These are phyloP conservation scores for Heteromeles arbutifolia DNA, from an alignment of 306 rosid species.

Conservation along the genomic window DNA sequence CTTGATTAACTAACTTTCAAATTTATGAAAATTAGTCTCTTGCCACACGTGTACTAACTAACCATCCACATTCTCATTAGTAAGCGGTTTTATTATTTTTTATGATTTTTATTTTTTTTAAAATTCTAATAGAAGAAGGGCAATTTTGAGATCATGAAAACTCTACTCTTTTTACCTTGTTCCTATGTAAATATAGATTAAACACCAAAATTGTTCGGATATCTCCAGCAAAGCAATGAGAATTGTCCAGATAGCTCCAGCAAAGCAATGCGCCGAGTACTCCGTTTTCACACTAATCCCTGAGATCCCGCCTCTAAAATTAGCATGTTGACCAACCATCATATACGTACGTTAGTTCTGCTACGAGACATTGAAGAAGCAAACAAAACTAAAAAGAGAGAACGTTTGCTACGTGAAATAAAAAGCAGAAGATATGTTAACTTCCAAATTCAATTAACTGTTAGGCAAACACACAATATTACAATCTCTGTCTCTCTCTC, in stretches of 20 bases:
- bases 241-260: neutral
- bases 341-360: neutral
- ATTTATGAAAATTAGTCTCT: neutral
- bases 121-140: too few relatives aligned
- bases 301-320: slow-evolving; percentile 1
- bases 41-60: too few relatives aligned
- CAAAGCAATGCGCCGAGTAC: neutral
- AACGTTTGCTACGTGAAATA: neutral
- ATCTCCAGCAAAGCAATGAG: neutral
- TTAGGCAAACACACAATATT: neutral
- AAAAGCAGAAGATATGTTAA: neutral
- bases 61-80: too few relatives aligned
- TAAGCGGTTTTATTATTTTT: too few relatives aligned
- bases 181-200: too few relatives aligned
- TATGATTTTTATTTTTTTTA: too few relatives aligned
- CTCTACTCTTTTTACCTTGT: too few relatives aligned
- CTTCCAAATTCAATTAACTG: neutral
- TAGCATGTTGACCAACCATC: neutral
- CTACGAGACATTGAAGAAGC: neutral
- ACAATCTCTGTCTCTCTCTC: neutral
- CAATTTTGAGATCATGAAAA: too few relatives aligned
- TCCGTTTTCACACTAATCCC: slow-evolving; percentile 10
- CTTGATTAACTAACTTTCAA: neutral
- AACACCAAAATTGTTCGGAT: neutral
- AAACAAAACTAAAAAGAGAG: neutral